Base-by-base conservation (phyloP, 176 grass and related monocot genomes). In the Eragrostis nindensis region DNA sequence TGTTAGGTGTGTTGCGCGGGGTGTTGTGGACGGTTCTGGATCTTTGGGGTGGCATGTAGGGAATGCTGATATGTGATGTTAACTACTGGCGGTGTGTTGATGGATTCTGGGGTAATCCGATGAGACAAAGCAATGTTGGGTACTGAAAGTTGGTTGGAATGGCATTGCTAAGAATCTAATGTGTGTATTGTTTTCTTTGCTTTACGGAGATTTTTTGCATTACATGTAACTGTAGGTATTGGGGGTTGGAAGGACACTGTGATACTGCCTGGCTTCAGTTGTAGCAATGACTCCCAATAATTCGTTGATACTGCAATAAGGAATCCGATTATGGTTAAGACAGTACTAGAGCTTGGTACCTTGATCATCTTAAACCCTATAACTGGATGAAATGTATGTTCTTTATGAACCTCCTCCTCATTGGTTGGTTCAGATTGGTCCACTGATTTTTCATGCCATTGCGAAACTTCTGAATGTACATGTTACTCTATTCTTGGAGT, bases 91-190 rank as follows among this genome's bases (percentile, higher is more conserved):
- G 0, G 2, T 27, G 18, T 29, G 56, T 83, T 36, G 48, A 57
- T 43, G 56, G 8, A 63, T 82, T 72, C 6, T 47, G 71, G 42
- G 80, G 46, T 12, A 25, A 19, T 73, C 52, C 12, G 66, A 21
- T 24, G 40, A 27, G 7, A 29, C 5, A n/a, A 18, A 24, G 46
- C 2, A 56, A 39, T 49, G 7, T 25, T 64, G 56, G 29, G 2
- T 30, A 6, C 7, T 11, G 24, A 18, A 17, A 77, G 18, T 64
- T 67, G 46, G 45, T 14, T 45, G 48, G 49, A 7, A 19, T 7
- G 5, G 30, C 38, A 52, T 4, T 17, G 18, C 21, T 55, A n/a
- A 4, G 18, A n/a, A 55, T 19, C 46, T 47, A 32, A 7, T n/a
- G 11, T 57, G n/a, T 25, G 2, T 70, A 11, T 7, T 56, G 10